These are phyloP conservation scores for Reticulascus tulasneorum DNA, from an alignment of 2,329 filamentous ascomycete species.

Conservation along the genomic window DNA sequence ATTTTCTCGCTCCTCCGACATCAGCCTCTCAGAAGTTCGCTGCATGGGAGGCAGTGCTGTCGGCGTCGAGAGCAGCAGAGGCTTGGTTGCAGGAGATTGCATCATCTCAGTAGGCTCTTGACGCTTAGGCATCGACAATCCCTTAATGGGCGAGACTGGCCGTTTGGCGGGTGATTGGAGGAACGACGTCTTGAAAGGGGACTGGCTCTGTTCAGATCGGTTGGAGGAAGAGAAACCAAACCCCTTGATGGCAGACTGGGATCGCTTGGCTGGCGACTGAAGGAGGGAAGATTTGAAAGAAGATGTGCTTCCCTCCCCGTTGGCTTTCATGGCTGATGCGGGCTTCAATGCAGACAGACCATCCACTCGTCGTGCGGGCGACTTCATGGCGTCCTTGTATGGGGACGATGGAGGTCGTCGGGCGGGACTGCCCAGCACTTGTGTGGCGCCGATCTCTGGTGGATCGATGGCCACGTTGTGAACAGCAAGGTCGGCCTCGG, in stretches of 20 bases:
- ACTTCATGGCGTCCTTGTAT: slow-evolving; percentile 51
- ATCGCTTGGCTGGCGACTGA: slow-evolving; percentile 49
- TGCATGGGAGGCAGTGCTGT: slow-evolving; percentile 16
- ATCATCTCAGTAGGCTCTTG: slow-evolving; percentile 11
- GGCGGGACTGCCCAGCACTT: slow-evolving; percentile 51
- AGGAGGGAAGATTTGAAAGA: slow-evolving; percentile 37
- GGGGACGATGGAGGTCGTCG: slow-evolving; percentile 49
- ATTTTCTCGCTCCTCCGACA: slow-evolving; percentile 27
- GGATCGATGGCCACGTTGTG: no score
- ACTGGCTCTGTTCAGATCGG: slow-evolving; percentile 25
- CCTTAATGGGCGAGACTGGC: slow-evolving; percentile 38
- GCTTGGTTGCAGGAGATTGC: slow-evolving; percentile 30
- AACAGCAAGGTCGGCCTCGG: slow-evolving; percentile 3
- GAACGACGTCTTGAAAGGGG: slow-evolving; percentile 42
- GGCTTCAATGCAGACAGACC: slow-evolving; percentile 22
- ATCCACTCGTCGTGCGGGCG: slow-evolving; percentile 53
- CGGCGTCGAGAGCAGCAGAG: slow-evolving; percentile 29
- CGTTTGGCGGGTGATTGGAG: slow-evolving; percentile 52
- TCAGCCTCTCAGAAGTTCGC: slow-evolving; percentile 32
- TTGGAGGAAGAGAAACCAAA: slow-evolving; percentile 23
- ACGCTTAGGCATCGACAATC: slow-evolving; percentile 21
- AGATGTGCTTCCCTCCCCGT: slow-evolving; percentile 15
- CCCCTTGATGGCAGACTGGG: slow-evolving; percentile 39
- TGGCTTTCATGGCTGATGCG: slow-evolving; percentile 27
- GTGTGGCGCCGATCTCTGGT: slow-evolving; percentile 14